phyloP scores from a whole-genome alignment of 345 rosid species.

The Melaleuca alternifolia region DNA sequence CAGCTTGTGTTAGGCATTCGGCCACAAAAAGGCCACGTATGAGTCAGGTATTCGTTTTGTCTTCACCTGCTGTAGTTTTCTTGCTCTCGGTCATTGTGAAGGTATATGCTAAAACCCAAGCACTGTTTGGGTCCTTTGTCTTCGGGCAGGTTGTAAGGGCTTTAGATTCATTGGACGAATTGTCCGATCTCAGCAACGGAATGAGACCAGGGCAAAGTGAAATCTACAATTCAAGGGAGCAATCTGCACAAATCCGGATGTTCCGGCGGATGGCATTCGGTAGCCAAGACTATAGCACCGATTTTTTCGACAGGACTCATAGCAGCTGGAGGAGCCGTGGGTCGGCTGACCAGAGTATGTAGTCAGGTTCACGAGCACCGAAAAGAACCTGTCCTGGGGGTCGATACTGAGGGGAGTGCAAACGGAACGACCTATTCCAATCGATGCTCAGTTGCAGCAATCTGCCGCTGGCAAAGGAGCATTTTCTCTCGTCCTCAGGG shows the following conservation, averaged over 20 bases:
- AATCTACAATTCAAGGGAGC: slow-evolving; percentile 61
- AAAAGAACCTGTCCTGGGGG: background rate
- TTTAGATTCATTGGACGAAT: slow-evolving; percentile 60
- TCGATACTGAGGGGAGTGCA: background rate
- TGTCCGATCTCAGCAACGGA: slow-evolving; percentile 75
- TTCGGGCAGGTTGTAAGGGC: slow-evolving; percentile 71
- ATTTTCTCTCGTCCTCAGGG: background rate
- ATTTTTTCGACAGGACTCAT: slow-evolving; percentile 44
- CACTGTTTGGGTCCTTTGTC: background rate
- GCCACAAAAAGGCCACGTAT: slow-evolving; percentile 79
- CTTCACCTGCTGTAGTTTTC: background rate
- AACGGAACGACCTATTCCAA: background rate
- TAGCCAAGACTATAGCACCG: slow-evolving; percentile 77
- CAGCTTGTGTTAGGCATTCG: slow-evolving; percentile 93
- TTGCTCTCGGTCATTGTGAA: background rate
- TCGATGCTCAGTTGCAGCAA: background rate
- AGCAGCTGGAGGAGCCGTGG: slow-evolving; percentile 87
- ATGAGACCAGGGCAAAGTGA: slow-evolving; percentile 91
- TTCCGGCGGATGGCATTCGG: slow-evolving; percentile 94
- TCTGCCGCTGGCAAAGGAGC: background rate
- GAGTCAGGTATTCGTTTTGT: slow-evolving; percentile 59
- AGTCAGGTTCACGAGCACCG: background rate
- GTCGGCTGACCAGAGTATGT: slow-evolving; percentile 1
- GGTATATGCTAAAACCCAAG: background rate
- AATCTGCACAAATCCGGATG: slow-evolving; percentile 92